phyloP scores from a whole-genome alignment of 768 basidiomycete species.

The Calocybe cyanea region DNA sequence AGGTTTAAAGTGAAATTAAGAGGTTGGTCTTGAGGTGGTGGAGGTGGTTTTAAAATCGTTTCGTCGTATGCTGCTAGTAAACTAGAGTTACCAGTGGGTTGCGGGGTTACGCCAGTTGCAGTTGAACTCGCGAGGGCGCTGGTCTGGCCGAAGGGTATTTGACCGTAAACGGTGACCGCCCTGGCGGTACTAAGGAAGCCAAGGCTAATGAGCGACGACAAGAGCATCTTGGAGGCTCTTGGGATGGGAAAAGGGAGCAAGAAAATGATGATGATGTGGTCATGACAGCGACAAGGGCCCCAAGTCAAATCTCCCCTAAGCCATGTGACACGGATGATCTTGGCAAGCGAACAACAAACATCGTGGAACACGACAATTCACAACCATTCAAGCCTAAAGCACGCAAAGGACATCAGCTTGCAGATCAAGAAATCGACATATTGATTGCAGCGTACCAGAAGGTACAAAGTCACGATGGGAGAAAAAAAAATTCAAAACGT shows the following conservation, averaged over 20 bases:
- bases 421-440: no score
- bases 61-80: constrained; percentile 48
- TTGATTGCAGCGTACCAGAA: no score
- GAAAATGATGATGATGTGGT: constrained; percentile 2
- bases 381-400: no score
- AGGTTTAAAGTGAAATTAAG: constrained; percentile 43
- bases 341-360: no score
- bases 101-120: constrained; percentile 15
- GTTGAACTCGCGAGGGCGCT: constrained; percentile 5
- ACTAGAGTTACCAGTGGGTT: constrained; percentile 27
- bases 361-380: no score
- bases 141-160: constrained; percentile 26
- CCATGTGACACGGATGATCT: no score
- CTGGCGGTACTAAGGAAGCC: constrained; percentile 10
- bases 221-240: constrained; percentile 9
- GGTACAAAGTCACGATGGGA: no score
- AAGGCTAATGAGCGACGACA: constrained; percentile 10
- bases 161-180: constrained; percentile 30
- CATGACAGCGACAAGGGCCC: no score
- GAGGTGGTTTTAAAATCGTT: constrained; percentile 43
- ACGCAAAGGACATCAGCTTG: no score
- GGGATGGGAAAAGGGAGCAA: not conserved
- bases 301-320: no score
- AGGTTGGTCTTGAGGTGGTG: constrained; percentile 40
- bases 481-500: no score